Evolutionary conservation across 345 rosid genomes (phyloP).

Genomic region (Aquilaria malaccensis): DNA sequence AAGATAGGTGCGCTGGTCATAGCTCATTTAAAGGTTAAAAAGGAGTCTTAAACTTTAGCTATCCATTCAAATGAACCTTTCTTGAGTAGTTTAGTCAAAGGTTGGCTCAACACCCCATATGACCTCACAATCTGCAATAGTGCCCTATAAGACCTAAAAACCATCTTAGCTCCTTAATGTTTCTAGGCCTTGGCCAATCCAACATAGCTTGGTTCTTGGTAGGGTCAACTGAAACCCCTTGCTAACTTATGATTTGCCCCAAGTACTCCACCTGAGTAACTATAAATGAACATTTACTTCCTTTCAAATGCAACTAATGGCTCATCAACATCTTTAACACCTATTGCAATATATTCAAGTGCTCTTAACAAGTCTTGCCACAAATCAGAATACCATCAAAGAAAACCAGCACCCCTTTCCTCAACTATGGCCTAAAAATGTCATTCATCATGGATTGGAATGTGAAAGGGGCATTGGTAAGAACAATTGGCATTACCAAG

Average conservation of each 20-base stretch:
- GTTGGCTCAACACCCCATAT: neutral
- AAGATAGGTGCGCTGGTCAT: neutral
- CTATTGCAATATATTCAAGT: neutral
- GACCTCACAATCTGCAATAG: neutral
- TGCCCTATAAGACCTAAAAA: neutral
- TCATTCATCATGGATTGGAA: constrained; percentile 10
- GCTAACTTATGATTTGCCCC: neutral
- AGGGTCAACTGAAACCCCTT: neutral
- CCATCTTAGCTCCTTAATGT: neutral
- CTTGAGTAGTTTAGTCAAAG: neutral
- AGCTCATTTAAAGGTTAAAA: neutral
- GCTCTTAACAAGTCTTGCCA: neutral
- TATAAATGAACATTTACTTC: neutral
- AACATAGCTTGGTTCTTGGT: neutral
- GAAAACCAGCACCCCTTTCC: constrained; percentile 6
- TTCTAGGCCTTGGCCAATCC: neutral
- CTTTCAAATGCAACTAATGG: neutral
- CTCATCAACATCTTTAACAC: neutral
- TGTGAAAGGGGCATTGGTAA: constrained; percentile 15
- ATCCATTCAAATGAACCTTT: neutral
- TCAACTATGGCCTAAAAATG: neutral
- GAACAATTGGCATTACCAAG: constrained; percentile 12
- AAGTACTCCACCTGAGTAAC: neutral
- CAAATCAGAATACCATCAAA: constrained; percentile 14
- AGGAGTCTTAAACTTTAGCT: neutral